Evolutionary conservation across 2,329 filamentous ascomycete species (phyloP), one percentile per base, ranked within the genome.

Genomic region (Hymenoscyphus linearis): DNA sequence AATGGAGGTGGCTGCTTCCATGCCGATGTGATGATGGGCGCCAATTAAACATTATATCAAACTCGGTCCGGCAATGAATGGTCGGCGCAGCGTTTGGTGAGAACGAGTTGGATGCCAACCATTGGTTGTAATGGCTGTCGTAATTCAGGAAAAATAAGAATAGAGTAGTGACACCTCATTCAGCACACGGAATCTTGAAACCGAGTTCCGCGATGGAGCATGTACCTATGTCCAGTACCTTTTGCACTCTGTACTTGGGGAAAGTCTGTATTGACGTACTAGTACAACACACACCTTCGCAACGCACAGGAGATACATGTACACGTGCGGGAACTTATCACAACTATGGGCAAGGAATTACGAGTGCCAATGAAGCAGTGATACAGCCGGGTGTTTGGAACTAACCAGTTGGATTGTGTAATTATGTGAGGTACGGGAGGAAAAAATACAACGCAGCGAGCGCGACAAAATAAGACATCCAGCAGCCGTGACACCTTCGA

Each of bases 161-260:
- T 47, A 47, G 35, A 56, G 54, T 25, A 56, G 35, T 44, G 34
- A 54, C 54, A 47, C 44, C 55, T 47, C 55, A 57, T 35, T 40
- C 25, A 37, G 47, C 59, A 27, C 16, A n/a, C 14, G 18, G 12
- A 60, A 47, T 52, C n/a, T 36, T 60, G 59, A 57, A 61, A 61
- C 59, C 55, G 55, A 50, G 2, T 25, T 18, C 44, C 44, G 44
- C 31, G 59, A 60, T 57, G 36, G 53, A n/a, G 59, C 40, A 55
- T 52, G 40, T 58, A 18, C 40, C 36, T 26, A 35, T 27, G 54
- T 35, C 16, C 54, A 7, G n/a, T n/a, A n/a, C n/a, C n/a, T n/a
- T n/a, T n/a, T n/a, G n/a, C n/a, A n/a, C n/a, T n/a, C n/a, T 35
- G 16, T 47, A 22, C 18, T 25, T 22, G 7, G 10, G n/a, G n/a